Conservation (phyloP, 805 yeast species). For the Candida ovalis region DNA sequence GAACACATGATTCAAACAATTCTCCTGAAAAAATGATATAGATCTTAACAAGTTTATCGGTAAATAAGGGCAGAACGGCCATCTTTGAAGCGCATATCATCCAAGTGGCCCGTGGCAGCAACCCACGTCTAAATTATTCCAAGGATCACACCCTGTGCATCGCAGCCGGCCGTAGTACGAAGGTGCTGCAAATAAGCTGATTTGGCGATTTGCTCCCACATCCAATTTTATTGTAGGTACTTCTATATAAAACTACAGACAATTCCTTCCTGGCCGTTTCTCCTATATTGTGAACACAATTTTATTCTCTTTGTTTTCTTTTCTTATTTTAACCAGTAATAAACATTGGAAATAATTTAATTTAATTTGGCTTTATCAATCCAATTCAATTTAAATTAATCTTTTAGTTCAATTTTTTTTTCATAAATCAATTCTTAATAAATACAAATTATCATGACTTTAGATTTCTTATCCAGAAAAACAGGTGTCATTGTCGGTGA, state of each 20-base stretch:
- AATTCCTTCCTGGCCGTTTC: neutral
- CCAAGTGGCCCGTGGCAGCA: neutral
- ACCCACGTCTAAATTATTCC: neutral
- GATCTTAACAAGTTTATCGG: too few relatives aligned
- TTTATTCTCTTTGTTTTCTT: neutral
- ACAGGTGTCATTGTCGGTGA: slow-evolving; percentile 99
- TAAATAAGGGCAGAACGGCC: neutral
- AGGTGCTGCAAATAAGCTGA: neutral
- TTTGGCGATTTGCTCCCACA: neutral
- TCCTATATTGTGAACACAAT: neutral
- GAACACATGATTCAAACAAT: too few relatives aligned
- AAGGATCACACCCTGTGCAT: neutral
- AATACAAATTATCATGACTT: slow-evolving; percentile 24
- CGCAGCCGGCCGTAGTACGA: neutral
- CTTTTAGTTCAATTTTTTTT: neutral
- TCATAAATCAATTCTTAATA: neutral
- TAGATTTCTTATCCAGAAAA: slow-evolving; percentile 80
- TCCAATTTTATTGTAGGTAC: neutral
- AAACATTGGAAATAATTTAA: neutral
- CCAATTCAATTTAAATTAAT: neutral
- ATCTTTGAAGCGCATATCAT: neutral
- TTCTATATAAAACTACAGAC: neutral
- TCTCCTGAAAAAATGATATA: too few relatives aligned
- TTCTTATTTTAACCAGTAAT: neutral
- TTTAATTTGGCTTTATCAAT: neutral